Percentiles rank a stretch among this genome's conserved stretches.
These are phyloP conservation scores for Colletotrichum sp. DNA, from an alignment of 2,329 filamentous ascomycete genomes.

Conservation along the genomic window DNA sequence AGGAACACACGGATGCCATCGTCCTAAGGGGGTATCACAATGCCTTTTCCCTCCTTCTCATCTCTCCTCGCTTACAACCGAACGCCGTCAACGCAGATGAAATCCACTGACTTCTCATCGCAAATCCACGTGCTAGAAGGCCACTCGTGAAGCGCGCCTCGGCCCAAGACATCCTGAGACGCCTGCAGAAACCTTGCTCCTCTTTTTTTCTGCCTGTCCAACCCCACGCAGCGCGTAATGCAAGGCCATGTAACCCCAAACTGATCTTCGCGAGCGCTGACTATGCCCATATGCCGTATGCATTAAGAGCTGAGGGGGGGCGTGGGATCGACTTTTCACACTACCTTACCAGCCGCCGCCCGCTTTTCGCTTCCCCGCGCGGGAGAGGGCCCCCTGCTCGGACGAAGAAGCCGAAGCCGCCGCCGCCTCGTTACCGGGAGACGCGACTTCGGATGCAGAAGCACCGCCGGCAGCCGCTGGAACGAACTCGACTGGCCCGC, in stretches of 20 bases:
- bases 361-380: conserved; percentile 37
- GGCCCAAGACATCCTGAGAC: conserved; percentile 12
- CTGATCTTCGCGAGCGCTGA: background rate
- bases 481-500: conserved; percentile 57
- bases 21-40: background rate
- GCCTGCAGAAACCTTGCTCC: background rate
- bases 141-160: background rate
- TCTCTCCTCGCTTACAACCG: background rate
- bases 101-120: background rate
- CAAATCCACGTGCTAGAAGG: background rate
- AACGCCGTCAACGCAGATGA: background rate
- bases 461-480: conserved; percentile 25
- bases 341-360: conserved; percentile 19
- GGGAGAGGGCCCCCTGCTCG: conserved; percentile 26
- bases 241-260: background rate
- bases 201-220: background rate
- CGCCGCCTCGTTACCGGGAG: conserved; percentile 4
- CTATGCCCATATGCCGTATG: background rate
- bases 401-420: conserved; percentile 5
- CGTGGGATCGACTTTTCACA: background rate
- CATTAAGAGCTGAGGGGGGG: background rate
- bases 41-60: background rate
- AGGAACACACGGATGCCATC: background rate
- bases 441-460: background rate
- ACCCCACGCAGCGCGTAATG: background rate